Conservation (phyloP, 306 rosid species). For the Inga oerstediana region DNA sequence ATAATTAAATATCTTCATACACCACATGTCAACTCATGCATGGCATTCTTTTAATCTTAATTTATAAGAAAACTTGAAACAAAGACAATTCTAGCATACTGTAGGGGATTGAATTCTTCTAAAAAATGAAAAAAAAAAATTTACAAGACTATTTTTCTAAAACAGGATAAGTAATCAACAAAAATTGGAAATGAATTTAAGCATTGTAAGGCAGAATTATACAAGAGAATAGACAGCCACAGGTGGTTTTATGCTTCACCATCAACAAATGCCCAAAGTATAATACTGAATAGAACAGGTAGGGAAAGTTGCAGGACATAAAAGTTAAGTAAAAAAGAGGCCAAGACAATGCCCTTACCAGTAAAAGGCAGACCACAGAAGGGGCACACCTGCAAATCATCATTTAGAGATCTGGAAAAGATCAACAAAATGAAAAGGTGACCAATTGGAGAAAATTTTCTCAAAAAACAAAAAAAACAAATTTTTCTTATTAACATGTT, state of each 20-base stretch:
- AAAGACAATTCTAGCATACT: not conserved
- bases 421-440: not conserved
- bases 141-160: not conserved
- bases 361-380: conserved; percentile 71
- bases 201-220: not conserved
- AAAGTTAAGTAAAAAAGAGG: not conserved
- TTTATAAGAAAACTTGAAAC: not conserved
- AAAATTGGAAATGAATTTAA: not conserved
- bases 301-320: not conserved
- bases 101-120: not conserved
- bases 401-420: conserved; percentile 57
- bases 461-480: not conserved
- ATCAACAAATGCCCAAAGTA: not conserved
- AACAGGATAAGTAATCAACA: not conserved
- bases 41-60: not conserved
- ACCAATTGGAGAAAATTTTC: not conserved
- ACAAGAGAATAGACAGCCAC: not conserved
- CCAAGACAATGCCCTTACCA: conserved; percentile 35
- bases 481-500: not conserved
- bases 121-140: not conserved
- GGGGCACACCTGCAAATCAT: conserved; percentile 67
- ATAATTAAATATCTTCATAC: not conserved
- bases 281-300: not conserved
- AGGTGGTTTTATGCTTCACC: not conserved
- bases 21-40: not conserved